Evolutionary conservation across 2,329 filamentous ascomycete species (phyloP), one percentile per base, ranked within the genome.

Genomic region (Phaeosphaeria sp.): DNA sequence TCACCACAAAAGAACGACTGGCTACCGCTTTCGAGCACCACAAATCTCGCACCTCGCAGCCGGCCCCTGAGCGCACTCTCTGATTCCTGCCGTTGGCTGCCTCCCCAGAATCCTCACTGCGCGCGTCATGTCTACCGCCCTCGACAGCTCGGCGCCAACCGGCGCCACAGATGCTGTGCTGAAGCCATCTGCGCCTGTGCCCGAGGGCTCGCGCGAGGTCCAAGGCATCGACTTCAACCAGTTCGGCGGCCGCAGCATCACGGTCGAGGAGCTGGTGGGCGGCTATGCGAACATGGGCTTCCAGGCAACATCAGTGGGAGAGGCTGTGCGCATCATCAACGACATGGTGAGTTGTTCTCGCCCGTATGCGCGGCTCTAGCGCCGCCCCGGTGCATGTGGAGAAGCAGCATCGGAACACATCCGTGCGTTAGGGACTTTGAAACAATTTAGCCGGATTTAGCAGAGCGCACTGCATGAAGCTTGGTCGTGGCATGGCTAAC

Each of bases 201-300:
- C 94, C 17, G 84, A 88, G 53, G 89, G 85, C 47, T 87, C 91
- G n/a, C 87, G 89, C 65, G 86, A 91, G 74, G 94, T 99, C 36
- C 87, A 91, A 74, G 95, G 97, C 69, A 86, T 98, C 60, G 94
- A 99, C 75, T 99, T 98, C 80, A 90, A 97, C 80, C 84, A 90
- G 51, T 87, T 93, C 78, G 88, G 87, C 57, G 84, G 87, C 39
- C 85, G 86, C 55, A 86, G 89, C 61, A 90, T 97, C 72, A 96
- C 93, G 0, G 93, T 91, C 51, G 90, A 93, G 33, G 91, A 97
- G 74, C 84, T 99, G 64, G 85, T 95, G 22, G 83, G 88, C 54
- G 89, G 89, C 59, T 95, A 98, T 89, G 86, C 86, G 53, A 84
- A 88, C 77, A 97, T 96, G 90, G 95, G 91, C 17, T 93, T 93